These are phyloP conservation scores for Cladosporium sp. DNA, from an alignment of 2,329 filamentous ascomycete genomes.

Conservation along the genomic window DNA sequence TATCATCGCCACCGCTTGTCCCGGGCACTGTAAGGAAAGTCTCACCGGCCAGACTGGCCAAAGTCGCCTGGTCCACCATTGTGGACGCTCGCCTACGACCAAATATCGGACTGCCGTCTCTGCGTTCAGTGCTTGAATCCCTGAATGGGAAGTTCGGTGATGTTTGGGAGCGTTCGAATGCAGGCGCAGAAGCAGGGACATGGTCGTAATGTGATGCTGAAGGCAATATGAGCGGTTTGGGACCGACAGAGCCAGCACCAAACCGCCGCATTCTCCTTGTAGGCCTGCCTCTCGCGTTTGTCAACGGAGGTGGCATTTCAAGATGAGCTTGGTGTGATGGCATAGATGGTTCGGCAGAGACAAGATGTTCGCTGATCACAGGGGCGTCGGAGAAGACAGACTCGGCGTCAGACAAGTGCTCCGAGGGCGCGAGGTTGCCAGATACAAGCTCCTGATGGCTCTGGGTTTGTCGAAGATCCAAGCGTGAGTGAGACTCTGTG, in stretches of 20 bases:
- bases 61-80: conserved; percentile 9
- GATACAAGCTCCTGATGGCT: conserved; percentile 7
- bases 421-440: conserved; percentile 13
- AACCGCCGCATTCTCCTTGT: conserved; percentile 33
- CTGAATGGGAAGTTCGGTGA: conserved; percentile 16
- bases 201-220: conserved; percentile 27
- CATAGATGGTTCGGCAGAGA: conserved; percentile 10
- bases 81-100: conserved; percentile 10
- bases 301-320: conserved; percentile 16
- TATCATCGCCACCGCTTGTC: background rate
- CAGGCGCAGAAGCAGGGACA: conserved; percentile 25
- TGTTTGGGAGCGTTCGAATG: conserved; percentile 21
- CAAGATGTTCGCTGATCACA: conserved; percentile 16
- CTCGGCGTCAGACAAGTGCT: conserved; percentile 17
- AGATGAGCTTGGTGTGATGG: conserved; percentile 3
- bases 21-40: background rate
- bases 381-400: conserved; percentile 20
- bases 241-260: conserved; percentile 30
- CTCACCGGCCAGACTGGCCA: conserved; percentile 1
- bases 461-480: conserved; percentile 8
- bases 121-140: background rate
- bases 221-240: conserved; percentile 33
- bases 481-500: background rate
- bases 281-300: conserved; percentile 17
- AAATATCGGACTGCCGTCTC: background rate